Conservation (phyloP, 2,329 filamentous ascomycete genomes). For the Cladophialophora carrionii region DNA sequence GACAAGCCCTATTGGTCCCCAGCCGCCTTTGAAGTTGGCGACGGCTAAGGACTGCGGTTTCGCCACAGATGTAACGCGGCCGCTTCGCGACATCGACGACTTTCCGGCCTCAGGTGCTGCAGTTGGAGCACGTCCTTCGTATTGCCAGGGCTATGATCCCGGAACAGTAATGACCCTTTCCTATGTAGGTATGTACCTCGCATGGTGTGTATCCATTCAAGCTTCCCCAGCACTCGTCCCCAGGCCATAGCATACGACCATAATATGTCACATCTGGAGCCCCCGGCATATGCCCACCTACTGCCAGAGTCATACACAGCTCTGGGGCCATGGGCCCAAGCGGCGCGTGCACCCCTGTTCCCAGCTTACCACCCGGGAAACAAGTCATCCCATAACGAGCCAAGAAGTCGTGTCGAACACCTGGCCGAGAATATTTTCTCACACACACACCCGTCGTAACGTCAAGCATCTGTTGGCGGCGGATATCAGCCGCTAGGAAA, state of each 20-base stretch:
- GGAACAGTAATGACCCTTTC: neutral
- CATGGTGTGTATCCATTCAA: neutral
- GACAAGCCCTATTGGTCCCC: neutral
- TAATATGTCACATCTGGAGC: neutral
- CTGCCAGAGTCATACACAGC: neutral
- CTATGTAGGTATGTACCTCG: neutral
- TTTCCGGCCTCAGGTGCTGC: neutral
- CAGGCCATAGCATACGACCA: slow-evolving; percentile 3
- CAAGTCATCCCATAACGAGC: neutral
- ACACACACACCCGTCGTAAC: neutral
- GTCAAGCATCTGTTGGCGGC: neutral
- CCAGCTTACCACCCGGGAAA: slow-evolving; percentile 2
- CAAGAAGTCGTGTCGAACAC: slow-evolving; percentile 1
- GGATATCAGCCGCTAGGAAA: neutral
- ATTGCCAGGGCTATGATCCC: neutral
- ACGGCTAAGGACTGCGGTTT: neutral
- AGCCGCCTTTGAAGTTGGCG: neutral
- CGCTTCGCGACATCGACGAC: neutral
- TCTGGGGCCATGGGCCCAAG: neutral
- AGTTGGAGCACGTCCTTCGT: neutral
- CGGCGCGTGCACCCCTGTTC: slow-evolving; percentile 3
- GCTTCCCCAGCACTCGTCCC: neutral
- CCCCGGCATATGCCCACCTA: neutral
- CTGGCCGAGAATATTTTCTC: neutral
- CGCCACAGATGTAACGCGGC: slow-evolving; percentile 1